Base-by-base conservation (phyloP, 306 rosid species). In the Cicer yamashitae region DNA sequence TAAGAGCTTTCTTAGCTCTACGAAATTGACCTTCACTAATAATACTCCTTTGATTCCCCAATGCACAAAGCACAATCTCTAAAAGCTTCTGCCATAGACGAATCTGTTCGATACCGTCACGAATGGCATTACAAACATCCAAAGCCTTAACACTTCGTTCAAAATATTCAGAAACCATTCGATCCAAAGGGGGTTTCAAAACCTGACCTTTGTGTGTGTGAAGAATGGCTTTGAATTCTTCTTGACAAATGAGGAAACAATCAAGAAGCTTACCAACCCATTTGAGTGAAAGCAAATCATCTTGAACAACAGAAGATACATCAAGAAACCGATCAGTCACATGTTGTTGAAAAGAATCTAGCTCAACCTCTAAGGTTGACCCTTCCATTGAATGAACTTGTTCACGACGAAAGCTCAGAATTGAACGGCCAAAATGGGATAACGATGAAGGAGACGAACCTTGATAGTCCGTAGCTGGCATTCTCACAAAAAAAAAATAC, bases 11-110 rank as follows among this genome's bases (percentile, higher is more conserved):
- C 77, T 90, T 94, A 8, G 98, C 98, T 0, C 98, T 88, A 12
- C 97, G 96, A 75, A 90, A 89, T 63, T 94, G 98, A 1, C 97
- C 98, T 56, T 94, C 98, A 0, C 96, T 89, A 38, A 94, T 89
- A 38, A 94, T 84, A 56, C 84, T 79, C 65, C 87, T 83, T 34
- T 86, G 90, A 4, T 81, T 61, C 67, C 84, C 86, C 47, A 94
- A 83, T 47, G 98, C 96, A 58, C 69, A 83, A 4, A 76, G 81
- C 8, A 94, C 97, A 47, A 94, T 94, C 85, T 94, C 96, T 8
- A 94, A 67, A 1, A 86, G 86, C 84, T 85, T 91, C 75, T 89
- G 89, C 96, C 97, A 94, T 54, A 87, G 91, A 3, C 96, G 78
- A 84, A 91, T 82, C 89, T 90, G 96, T 71, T 94, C 96, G 40